A percentile compares a stretch with the other conserved stretches of the same genome.
Conservation (phyloP, 306 rosid genomes). For the cucumber (Cucumis sativus) region Cucumber_9930_V3 NC_026657.2:25053501-25054000, state of each 20-base stretch:
- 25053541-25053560: constrained; percentile 15
- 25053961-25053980: constrained; percentile 68
- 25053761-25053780: constrained; percentile 70
- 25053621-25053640: constrained; percentile 93
- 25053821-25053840: constrained; percentile 57
- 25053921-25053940: constrained; percentile 29
- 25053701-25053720: constrained; percentile 79
- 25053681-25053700: constrained; percentile 84
- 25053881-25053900: constrained; percentile 46
- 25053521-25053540: not conserved
- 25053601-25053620: constrained; percentile 90
- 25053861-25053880: constrained; percentile 73
- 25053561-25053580: constrained; percentile 29
- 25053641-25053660: constrained; percentile 70
- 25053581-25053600: constrained; percentile 77
- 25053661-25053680: constrained; percentile 68
- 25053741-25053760: constrained; percentile 93
- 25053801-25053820: constrained; percentile 71
- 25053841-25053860: constrained; percentile 41
- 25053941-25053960: constrained; percentile 38
- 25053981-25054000: constrained; percentile 98
- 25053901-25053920: constrained; percentile 65
- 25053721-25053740: constrained; percentile 80
- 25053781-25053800: constrained; percentile 64
- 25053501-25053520: not conserved